phyloP scores from a whole-genome alignment of 2,329 filamentous ascomycete genomes.

The Pseudophaeomoniella oleicola region DNA sequence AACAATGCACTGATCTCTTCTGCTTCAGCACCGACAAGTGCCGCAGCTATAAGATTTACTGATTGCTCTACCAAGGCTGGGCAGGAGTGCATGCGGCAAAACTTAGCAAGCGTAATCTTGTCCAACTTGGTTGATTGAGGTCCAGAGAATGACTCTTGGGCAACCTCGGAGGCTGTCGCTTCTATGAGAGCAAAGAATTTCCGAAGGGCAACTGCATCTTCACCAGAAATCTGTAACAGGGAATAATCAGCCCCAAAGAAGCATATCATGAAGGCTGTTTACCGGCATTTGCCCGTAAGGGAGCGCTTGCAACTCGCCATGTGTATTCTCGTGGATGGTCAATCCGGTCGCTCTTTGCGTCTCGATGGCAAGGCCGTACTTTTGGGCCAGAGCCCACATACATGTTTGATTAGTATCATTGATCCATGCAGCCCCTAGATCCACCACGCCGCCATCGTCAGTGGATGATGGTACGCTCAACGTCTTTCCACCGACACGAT shows the following conservation, averaged over 20 bases:
- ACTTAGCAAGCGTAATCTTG: background rate
- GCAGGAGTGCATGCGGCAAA: background rate
- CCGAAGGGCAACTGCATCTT: conserved; percentile 9
- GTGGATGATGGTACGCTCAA: conserved; percentile 19
- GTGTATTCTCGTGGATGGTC: conserved; percentile 16
- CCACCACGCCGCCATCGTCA: conserved; percentile 20
- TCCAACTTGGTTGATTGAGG: conserved; percentile 21
- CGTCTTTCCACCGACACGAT: conserved; percentile 39
- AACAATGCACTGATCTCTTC: conserved; percentile 19
- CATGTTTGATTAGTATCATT: conserved; percentile 23
- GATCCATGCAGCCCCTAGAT: conserved; percentile 23
- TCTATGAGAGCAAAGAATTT: conserved; percentile 3
- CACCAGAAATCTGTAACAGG: background rate
- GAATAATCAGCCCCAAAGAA: too few species aligned
- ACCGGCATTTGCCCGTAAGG: conserved; percentile 18
- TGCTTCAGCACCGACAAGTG: conserved; percentile 23
- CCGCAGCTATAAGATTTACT: conserved; percentile 23
- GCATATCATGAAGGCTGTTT: too few species aligned
- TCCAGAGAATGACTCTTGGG: conserved; percentile 19
- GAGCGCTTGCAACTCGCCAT: conserved; percentile 15
- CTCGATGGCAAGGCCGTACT: conserved; percentile 16
- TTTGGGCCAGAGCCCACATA: conserved; percentile 15
- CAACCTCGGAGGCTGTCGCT: background rate
- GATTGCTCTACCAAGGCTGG: conserved; percentile 10
- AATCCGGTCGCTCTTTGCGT: conserved; percentile 17